Conservation (phyloP, 2,329 filamentous ascomycete species). For the Colletotrichum kahawae region DNA sequence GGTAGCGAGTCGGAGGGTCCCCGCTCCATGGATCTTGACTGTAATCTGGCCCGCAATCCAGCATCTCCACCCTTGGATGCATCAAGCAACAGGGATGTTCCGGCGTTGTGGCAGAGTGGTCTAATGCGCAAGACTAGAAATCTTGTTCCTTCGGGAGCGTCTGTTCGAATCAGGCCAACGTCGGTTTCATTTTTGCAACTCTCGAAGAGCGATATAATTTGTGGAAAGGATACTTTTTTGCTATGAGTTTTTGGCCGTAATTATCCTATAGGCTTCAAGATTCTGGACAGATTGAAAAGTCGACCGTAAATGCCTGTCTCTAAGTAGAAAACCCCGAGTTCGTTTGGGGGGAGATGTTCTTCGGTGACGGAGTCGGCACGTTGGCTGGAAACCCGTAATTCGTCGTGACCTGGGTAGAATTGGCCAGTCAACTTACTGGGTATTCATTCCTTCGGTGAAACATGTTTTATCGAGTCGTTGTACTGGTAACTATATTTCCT, state of each 20-base stretch:
- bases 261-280: background rate
- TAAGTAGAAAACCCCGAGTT: background rate
- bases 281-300: background rate
- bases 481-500: fast-evolving
- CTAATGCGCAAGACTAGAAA: constrained; percentile 19
- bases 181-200: background rate
- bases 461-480: background rate
- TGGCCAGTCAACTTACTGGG: background rate
- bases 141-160: constrained; percentile 17
- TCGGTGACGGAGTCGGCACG: background rate
- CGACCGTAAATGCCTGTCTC: background rate
- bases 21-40: background rate
- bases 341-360: no score
- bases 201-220: background rate
- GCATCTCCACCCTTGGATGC: background rate
- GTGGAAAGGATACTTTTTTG: background rate
- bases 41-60: fast-evolving
- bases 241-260: no score
- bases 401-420: background rate
- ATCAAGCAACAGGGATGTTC: background rate
- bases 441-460: background rate
- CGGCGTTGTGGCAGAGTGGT: constrained; percentile 17
- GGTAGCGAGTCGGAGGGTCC: background rate
- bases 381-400: background rate
- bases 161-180: constrained; percentile 16